Percentiles rank a stretch among this genome's conserved stretches.
phyloP scores from a whole-genome alignment of 73 alveolate genomes.

The Diophrys appendiculata region DNA sequence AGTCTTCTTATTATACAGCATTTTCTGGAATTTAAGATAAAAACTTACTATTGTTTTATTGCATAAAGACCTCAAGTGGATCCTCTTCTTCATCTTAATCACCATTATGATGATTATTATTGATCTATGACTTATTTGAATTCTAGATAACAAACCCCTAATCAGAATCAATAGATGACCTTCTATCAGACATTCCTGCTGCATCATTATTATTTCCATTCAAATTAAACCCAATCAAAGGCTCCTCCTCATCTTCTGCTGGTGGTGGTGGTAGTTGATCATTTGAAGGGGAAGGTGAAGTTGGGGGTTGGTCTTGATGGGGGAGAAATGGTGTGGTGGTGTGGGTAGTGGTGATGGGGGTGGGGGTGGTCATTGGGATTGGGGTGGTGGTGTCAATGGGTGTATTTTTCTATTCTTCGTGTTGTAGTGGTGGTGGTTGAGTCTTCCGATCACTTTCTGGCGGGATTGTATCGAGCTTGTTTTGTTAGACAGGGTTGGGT shows the following conservation, averaged over 20 bases:
- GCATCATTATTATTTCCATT: background rate
- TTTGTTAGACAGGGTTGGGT: background rate
- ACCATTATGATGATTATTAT: constrained; percentile 25
- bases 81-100: constrained; percentile 70
- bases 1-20: constrained; percentile 11
- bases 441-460: no score
- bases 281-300: no score
- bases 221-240: constrained; percentile 1
- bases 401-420: no score
- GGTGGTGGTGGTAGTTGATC: no score
- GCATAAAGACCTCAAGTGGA: constrained; percentile 81
- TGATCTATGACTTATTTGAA: constrained; percentile 1
- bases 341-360: no score
- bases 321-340: no score
- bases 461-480: no score
- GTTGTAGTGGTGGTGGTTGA: no score
- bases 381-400: no score
- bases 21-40: background rate
- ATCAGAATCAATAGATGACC: constrained; percentile 6
- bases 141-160: background rate
- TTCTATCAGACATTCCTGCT: background rate
- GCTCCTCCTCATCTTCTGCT: background rate
- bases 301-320: no score
- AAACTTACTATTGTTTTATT: constrained; percentile 60
- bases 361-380: no score